These are phyloP conservation scores for Botrytis squamosa DNA, from an alignment of 2,329 filamentous ascomycete species.

Conservation along the genomic window DNA sequence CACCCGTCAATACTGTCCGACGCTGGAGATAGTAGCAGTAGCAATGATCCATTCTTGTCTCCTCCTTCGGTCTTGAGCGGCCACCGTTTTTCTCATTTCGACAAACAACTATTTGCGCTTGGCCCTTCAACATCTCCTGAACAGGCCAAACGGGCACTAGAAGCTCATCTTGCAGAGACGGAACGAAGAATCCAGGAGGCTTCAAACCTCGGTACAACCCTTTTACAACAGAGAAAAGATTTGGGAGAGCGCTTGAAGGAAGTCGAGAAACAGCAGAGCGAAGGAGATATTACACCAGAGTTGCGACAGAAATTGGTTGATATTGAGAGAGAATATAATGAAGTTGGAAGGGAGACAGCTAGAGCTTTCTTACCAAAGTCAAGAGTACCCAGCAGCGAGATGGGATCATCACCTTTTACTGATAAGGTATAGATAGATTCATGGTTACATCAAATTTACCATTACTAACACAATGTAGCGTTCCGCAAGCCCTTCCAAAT, in stretches of 20 bases:
- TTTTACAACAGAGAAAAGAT: slow-evolving; percentile 83
- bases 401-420: slow-evolving; percentile 45
- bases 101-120: slow-evolving; percentile 74
- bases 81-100: slow-evolving; percentile 81
- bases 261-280: slow-evolving; percentile 73
- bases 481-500: slow-evolving; percentile 71
- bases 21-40: slow-evolving; percentile 26
- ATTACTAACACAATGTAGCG: slow-evolving; percentile 48
- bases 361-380: slow-evolving; percentile 85
- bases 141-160: slow-evolving; percentile 83
- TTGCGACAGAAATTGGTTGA: slow-evolving; percentile 79
- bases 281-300: slow-evolving; percentile 78
- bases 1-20: slow-evolving; percentile 31
- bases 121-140: slow-evolving; percentile 76
- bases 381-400: slow-evolving; percentile 70
- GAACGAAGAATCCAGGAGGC: slow-evolving; percentile 89
- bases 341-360: slow-evolving; percentile 85
- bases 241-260: slow-evolving; percentile 79
- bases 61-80: slow-evolving; percentile 52
- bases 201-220: slow-evolving; percentile 80
- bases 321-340: slow-evolving; percentile 92
- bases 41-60: slow-evolving; percentile 58
- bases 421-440: slow-evolving; percentile 45
- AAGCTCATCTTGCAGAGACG: slow-evolving; percentile 90
- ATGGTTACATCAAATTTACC: slow-evolving; percentile 19